Base-by-base conservation (phyloP, 352 stramenopile genomes). In the Pythium oligandrum region DNA sequence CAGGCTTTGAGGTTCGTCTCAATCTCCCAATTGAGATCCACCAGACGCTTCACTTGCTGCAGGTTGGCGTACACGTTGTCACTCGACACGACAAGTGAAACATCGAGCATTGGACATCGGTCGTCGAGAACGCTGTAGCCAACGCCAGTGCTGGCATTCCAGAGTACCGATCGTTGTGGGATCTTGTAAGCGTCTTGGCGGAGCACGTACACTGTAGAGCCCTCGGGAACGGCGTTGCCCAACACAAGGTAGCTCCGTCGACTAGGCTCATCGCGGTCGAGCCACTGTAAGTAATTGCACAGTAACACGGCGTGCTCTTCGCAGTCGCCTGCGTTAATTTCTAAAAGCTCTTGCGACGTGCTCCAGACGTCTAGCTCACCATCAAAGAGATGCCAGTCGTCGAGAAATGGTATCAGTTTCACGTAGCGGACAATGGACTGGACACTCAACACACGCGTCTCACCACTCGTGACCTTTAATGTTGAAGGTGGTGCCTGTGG, bases 261-360 rank as follows among this genome's bases (percentile, higher is more conserved):
- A 48, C 63, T 67, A 11, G 53, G 34, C 8, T 71, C 59, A 31
- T 69, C 62, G 31, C 68, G 73, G 40, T 96, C 82, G n/a, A 97
- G 68, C 71, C 89, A 96, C 33, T 82, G 64, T 48, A 97, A 88
- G 40, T 81, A 97, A 47, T 97, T 98, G 45, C 83, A 88, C 26
- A 98, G 66, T 48, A 98, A 58, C 50, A 98, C 72, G 2, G 91
- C 90, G 59, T 98, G 93, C 52, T 98, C 95, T 49, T 97, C 79
- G 47, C 76, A 73, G 57, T 97, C 89, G 9, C 89, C 93, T 5
- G 83, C 85, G 11, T 90, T 75, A 48, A 97, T 82, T 36, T 89
- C 78, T 6, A 98, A 62, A 36, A 97, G 90, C 54, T 98, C 82
- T 44, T 97, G 87, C 6, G 82, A 90, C 17, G 89, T 93, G 40